Evolutionary conservation across 1,284 basidiomycete genomes (phyloP), one percentile per base, ranked within the genome.

Genomic region (Cryptococcus neoformans): DNA sequence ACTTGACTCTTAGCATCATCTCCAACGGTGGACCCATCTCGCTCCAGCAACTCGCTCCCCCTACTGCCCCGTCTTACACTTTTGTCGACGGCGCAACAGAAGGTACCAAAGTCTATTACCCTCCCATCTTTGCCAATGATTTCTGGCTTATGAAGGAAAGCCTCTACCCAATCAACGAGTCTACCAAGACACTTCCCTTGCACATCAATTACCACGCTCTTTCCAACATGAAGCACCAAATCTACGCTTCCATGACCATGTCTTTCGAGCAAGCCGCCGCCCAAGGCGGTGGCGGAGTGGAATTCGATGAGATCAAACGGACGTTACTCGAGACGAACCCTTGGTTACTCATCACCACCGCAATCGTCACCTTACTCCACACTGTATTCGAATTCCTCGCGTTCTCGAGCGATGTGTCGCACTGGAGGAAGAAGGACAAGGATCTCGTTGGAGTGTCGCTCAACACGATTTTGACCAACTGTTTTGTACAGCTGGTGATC

Each of bases 261-360:
- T 86, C 88, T 3, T 92, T 94, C 72, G 87, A 90, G 52, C 87
- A 92, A 62, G 72, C 73, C 17, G 83, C 86, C 4, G 85, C 87
- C 72, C 83, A 87, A 60, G 85, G 48, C 21, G 54, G 50, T 11
- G 77, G 80, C 1, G 74, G 83, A 4, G 85, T 84, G 11, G 93
- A 97, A 75, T 74, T 96, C 47, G 94, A 97, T 74, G 92, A 95
- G 79, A 79, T 97, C 68, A 96, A 96, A 80, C 81, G 92, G 62
- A 93, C 95, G 87, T 79, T 96, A 49, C 81, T 87, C n/a, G 92
- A 97, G 80, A 97, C 94, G 2, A 94, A 90, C 73, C 90, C 93
- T 11, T 92, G 87, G 82, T 87, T 96, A 79, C 81, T 98, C 49
- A 87, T 81, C 28, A 78, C 75, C 3, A 79, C 91, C 1, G 89